Evolutionary conservation across 164 flowering plant genomes (phyloP).

Genomic region (Berberis vulgaris): DNA sequence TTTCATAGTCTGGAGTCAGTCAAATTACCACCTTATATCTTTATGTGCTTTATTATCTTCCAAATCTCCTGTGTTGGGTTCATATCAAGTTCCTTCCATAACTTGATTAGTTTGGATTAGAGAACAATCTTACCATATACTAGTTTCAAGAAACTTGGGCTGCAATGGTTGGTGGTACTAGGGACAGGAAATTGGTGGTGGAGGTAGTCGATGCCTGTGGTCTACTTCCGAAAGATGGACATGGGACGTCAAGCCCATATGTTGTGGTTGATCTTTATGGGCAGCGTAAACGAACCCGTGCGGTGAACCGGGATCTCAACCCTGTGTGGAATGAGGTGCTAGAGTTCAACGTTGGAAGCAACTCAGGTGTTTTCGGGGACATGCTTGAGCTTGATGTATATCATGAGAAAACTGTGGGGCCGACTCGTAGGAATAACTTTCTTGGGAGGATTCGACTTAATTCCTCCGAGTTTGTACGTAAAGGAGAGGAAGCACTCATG

Average conservation of each 20-base stretch:
- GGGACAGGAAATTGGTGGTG: constrained; percentile 45
- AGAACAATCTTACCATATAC: too few species aligned
- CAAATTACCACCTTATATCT: too few species aligned
- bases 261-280: constrained; percentile 66
- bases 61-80: too few species aligned
- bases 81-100: too few species aligned
- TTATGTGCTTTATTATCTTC: too few species aligned
- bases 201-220: constrained; percentile 70
- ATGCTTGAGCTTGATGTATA: constrained; percentile 58
- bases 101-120: too few species aligned
- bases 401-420: constrained; percentile 51
- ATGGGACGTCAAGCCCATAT: constrained; percentile 81
- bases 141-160: too few species aligned
- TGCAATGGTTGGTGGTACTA: too few species aligned
- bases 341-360: constrained; percentile 44
- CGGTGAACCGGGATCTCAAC: constrained; percentile 42
- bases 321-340: constrained; percentile 79
- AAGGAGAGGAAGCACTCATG: constrained; percentile 78
- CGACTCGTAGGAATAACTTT: constrained; percentile 53
- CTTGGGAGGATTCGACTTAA: constrained; percentile 58
- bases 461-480: constrained; percentile 55
- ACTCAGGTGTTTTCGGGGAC: constrained; percentile 41
- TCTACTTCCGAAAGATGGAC: constrained; percentile 77
- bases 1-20: too few species aligned
- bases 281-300: constrained; percentile 54